Percentiles rank a stretch among this genome's conserved stretches.
Conservation (phyloP, 768 basidiomycete genomes). For the Amanita fuliginea region DNA sequence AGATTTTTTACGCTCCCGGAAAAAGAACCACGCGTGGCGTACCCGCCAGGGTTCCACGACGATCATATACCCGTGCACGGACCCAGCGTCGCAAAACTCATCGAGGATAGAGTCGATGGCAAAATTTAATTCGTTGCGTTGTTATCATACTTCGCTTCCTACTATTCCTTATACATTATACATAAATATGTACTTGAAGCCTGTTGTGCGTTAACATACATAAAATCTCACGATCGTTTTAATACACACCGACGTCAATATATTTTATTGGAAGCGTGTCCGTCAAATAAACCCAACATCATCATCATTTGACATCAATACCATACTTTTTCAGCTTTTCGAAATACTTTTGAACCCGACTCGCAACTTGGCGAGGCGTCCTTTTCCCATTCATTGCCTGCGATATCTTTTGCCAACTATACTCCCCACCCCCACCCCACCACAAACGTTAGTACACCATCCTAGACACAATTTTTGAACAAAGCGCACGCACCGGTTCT, state of each 20-base stretch:
- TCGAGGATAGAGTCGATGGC: slow-evolving; percentile 50
- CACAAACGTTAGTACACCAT: background rate
- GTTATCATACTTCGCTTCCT: too few species aligned
- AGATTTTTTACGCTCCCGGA: slow-evolving; percentile 26
- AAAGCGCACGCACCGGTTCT: slow-evolving; percentile 44
- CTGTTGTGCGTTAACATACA: too few species aligned
- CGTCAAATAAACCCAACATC: too few species aligned
- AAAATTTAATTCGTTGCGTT: slow-evolving; percentile 2
- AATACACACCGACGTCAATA: too few species aligned
- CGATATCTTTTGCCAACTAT: slow-evolving; percentile 75
- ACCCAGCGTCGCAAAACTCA: slow-evolving; percentile 49
- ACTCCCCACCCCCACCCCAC: background rate
- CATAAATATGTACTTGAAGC: too few species aligned
- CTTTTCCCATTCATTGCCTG: slow-evolving; percentile 67
- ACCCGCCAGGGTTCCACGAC: slow-evolving; percentile 81
- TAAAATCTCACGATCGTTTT: too few species aligned
- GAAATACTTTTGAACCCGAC: slow-evolving; percentile 82
- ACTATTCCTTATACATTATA: too few species aligned
- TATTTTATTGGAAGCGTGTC: too few species aligned
- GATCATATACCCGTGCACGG: slow-evolving; percentile 67
- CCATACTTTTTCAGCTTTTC: slow-evolving; percentile 76
- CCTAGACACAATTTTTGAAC: background rate
- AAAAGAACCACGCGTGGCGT: slow-evolving; percentile 39
- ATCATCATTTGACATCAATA: slow-evolving; percentile 18
- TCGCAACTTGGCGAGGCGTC: slow-evolving; percentile 79